phyloP scores from a whole-genome alignment of 2,329 filamentous ascomycete species.

The Fusarium pininemorale region DNA sequence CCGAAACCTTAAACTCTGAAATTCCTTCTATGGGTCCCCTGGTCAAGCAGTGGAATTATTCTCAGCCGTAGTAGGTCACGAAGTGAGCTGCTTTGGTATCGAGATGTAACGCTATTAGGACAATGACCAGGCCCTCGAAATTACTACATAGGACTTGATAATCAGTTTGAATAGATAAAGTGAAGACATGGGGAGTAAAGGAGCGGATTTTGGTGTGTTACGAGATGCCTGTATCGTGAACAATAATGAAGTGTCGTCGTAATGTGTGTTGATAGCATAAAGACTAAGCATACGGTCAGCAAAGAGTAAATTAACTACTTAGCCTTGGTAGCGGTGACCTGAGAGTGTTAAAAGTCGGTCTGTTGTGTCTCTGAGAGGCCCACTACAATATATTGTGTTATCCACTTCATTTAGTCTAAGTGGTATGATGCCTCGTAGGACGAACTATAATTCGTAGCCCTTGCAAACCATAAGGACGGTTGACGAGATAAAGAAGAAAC shows the following conservation, averaged over 20 bases:
- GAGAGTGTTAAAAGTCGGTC: background rate
- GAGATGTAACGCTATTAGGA: too few species aligned
- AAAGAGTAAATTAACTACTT: accelerated
- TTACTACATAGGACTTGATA: accelerated
- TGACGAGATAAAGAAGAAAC: accelerated
- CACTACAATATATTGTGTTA: background rate
- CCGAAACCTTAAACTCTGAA: too few species aligned
- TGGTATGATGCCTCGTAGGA: background rate
- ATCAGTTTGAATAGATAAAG: accelerated
- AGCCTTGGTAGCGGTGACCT: too few species aligned
- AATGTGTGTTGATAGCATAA: accelerated
- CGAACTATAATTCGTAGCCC: background rate
- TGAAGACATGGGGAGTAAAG: too few species aligned
- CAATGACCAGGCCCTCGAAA: too few species aligned
- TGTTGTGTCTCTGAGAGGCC: background rate
- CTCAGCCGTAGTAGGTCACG: too few species aligned
- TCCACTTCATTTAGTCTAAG: background rate
- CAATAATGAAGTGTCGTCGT: accelerated
- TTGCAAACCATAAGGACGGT: background rate
- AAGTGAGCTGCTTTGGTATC: too few species aligned
- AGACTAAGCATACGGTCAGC: too few species aligned
- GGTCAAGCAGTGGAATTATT: too few species aligned
- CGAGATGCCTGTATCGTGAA: too few species aligned
- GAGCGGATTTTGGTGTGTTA: too few species aligned
- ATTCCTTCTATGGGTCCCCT: too few species aligned